These are phyloP conservation scores for Erythrobasidium hasegawianum DNA, from an alignment of 1,284 basidiomycete genomes.

Conservation along the genomic window DNA sequence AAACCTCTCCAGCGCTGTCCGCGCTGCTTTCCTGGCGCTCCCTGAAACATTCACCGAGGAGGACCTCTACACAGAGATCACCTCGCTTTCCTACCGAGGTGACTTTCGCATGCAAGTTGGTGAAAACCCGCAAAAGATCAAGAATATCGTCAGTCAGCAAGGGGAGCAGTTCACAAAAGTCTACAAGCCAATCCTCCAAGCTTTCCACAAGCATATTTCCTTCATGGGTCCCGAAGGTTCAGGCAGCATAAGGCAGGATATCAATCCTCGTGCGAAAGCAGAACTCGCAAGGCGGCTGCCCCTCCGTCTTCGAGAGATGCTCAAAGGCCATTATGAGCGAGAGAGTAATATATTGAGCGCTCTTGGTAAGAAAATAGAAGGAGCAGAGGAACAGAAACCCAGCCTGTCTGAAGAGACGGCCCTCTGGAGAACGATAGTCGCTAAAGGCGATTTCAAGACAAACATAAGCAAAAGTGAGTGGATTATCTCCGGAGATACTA, in stretches of 20 bases:
- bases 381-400: slow-evolving; percentile 4
- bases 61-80: slow-evolving; percentile 78
- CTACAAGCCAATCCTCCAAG: slow-evolving; percentile 64
- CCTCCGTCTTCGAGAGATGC: slow-evolving; percentile 58
- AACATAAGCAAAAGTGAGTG: slow-evolving; percentile 61
- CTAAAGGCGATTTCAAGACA: slow-evolving; percentile 58
- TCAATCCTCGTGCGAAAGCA: slow-evolving; percentile 61
- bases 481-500: no score
- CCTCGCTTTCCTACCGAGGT: slow-evolving; percentile 79
- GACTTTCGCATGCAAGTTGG: slow-evolving; percentile 88
- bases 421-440: slow-evolving; percentile 70
- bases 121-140: slow-evolving; percentile 91
- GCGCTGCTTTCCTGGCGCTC: slow-evolving; percentile 67
- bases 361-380: slow-evolving; percentile 14
- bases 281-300: slow-evolving; percentile 74
- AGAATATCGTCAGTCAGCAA: slow-evolving; percentile 83
- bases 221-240: slow-evolving; percentile 38
- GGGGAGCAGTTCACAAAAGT: slow-evolving; percentile 77
- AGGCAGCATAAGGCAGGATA: slow-evolving; percentile 59
- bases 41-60: slow-evolving; percentile 66
- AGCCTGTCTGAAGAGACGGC: slow-evolving; percentile 60
- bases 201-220: slow-evolving; percentile 41
- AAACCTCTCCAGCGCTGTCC: slow-evolving; percentile 84
- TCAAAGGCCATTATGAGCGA: slow-evolving; percentile 57
- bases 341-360: slow-evolving; percentile 41